These are phyloP conservation scores for Trifolium dubium DNA, from an alignment of 306 rosid species.

Conservation along the genomic window DNA sequence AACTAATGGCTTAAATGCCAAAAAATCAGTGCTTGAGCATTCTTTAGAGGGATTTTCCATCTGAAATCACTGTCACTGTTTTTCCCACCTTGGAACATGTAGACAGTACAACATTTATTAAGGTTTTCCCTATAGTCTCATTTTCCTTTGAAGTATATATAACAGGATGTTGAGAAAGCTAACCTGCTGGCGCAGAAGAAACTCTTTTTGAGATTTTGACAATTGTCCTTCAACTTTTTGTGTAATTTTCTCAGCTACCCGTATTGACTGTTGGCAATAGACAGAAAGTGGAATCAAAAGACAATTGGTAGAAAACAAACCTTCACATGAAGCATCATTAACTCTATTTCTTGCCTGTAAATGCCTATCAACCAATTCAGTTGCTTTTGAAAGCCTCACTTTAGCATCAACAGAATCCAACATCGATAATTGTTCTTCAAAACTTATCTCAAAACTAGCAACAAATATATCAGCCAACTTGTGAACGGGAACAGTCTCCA, in stretches of 20 bases:
- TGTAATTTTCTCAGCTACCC: constrained; percentile 98
- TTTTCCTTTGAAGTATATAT: constrained; percentile 30
- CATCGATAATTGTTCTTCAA: constrained; percentile 94
- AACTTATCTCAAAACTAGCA: constrained; percentile 98
- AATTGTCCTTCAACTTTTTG: constrained; percentile 98
- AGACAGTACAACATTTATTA: constrained; percentile 8
- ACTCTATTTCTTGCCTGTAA: constrained; percentile 68
- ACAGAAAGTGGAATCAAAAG: constrained; percentile 43
- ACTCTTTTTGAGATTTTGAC: constrained; percentile 97
- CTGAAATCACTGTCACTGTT: constrained; percentile 24
- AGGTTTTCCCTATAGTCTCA: constrained; percentile 10
- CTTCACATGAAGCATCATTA: constrained; percentile 28
- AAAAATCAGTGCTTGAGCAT: constrained; percentile 28
- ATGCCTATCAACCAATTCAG: constrained; percentile 95
- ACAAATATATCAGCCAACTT: constrained; percentile 98
- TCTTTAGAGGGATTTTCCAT: constrained; percentile 31
- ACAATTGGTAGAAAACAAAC: constrained; percentile 36
- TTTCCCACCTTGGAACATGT: constrained; percentile 18
- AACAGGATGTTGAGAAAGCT: constrained; percentile 40
- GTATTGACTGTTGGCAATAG: constrained; percentile 79
- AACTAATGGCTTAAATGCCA: constrained; percentile 29
- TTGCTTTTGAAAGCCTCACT: constrained; percentile 96
- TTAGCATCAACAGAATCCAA: constrained; percentile 92
- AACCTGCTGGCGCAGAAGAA: constrained; percentile 98
- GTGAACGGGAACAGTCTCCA: constrained; percentile 97